These are phyloP conservation scores for Metschnikowia cubensis DNA, from an alignment of 805 yeast species.

Conservation along the genomic window DNA sequence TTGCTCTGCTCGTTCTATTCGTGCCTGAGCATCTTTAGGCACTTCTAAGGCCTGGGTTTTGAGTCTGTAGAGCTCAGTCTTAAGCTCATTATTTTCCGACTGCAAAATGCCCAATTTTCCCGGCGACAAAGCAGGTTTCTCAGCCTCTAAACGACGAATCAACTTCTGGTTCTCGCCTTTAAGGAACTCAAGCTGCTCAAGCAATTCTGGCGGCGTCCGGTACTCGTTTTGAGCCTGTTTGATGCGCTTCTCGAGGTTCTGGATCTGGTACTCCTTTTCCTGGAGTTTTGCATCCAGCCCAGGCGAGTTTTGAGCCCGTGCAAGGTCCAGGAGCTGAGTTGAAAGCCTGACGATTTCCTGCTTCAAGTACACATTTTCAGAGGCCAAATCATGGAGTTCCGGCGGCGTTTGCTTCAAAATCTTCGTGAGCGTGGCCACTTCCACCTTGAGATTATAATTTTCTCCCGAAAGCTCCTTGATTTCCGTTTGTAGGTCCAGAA, in stretches of 20 bases:
- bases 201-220: constrained; percentile 13
- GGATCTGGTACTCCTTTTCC: constrained; percentile 14
- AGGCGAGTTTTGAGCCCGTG: neutral
- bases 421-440: constrained; percentile 38
- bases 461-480: constrained; percentile 35
- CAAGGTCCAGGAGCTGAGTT: constrained; percentile 3
- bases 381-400: constrained; percentile 35
- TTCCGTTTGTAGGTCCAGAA: constrained; percentile 22
- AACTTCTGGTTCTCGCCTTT: constrained; percentile 20
- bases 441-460: constrained; percentile 42
- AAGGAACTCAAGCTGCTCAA: constrained; percentile 18
- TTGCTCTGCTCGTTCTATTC: constrained; percentile 4
- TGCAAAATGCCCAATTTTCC: constrained; percentile 4
- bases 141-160: constrained; percentile 14
- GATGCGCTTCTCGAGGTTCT: constrained; percentile 6
- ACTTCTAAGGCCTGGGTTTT: constrained; percentile 3
- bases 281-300: neutral
- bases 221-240: constrained; percentile 2
- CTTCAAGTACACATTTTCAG: constrained; percentile 32
- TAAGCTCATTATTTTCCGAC: constrained; percentile 14
- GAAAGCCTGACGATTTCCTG: constrained; percentile 13
- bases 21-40: constrained; percentile 11
- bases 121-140: neutral
- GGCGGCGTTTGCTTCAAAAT: constrained; percentile 41
- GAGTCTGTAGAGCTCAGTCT: constrained; percentile 12